Conservation (phyloP, 1,139 yeast species). For the Debaryomycetaceae sp. region DNA sequence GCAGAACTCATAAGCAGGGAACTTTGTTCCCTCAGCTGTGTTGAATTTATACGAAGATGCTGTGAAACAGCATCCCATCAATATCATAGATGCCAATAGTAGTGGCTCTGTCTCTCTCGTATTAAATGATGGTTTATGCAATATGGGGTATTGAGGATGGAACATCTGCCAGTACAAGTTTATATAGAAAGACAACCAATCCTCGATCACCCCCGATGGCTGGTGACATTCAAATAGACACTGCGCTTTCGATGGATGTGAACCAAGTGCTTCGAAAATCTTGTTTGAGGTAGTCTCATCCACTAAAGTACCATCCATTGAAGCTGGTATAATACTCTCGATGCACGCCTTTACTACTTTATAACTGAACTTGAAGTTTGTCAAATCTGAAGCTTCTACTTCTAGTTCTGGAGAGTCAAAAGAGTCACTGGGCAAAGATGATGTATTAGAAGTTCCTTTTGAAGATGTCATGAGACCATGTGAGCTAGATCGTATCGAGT, state of each 20-base stretch:
- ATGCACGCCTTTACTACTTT: constrained; percentile 15
- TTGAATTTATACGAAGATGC: constrained; percentile 2
- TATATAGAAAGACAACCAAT: constrained; percentile 25
- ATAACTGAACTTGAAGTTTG: constrained; percentile 11
- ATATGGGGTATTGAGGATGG: constrained; percentile 59
- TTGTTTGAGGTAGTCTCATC: background rate
- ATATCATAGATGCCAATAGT: constrained; percentile 51
- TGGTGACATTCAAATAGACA: constrained; percentile 17
- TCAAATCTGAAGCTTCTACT: background rate
- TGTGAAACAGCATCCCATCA: constrained; percentile 48
- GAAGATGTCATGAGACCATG: constrained; percentile 21
- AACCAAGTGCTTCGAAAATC: background rate
- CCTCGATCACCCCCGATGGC: constrained; percentile 19
- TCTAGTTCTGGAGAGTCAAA: constrained; percentile 17
- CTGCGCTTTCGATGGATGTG: background rate
- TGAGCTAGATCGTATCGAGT: constrained; percentile 8
- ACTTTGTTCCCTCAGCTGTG: background rate
- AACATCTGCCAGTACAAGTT: constrained; percentile 53
- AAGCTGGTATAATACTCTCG: background rate
- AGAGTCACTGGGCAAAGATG: constrained; percentile 36
- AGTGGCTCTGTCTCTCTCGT: constrained; percentile 51
- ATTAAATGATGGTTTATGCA: constrained; percentile 63
- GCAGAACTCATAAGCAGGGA: constrained; percentile 24
- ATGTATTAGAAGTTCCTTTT: constrained; percentile 14
- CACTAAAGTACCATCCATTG: constrained; percentile 20